Evolutionary conservation across 768 basidiomycete species (phyloP), one percentile per base, ranked within the genome.

Genomic region (Kwoniella europaea): DNA sequence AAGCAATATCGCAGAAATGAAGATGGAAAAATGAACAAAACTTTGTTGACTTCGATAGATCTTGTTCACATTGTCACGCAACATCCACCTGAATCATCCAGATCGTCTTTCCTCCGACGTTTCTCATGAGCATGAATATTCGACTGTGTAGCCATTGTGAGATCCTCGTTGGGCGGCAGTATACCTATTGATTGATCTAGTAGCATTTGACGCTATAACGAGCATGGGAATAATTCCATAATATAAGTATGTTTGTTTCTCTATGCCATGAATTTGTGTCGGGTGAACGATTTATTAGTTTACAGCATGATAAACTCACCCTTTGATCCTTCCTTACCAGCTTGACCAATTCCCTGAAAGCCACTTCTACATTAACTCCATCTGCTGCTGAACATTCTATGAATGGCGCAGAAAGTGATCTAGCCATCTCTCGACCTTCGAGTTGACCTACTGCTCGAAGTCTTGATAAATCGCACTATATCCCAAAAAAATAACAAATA

Each of bases 341-440:
- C 43, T 85, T 80, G 56, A 86, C 85, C 44, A 86, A 80, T 63
- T 84, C 78, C 53, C 75, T 71, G 74, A 86, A 86, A 18, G 85
- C 85, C 52, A 86, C 82, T 71, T 86, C 86, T 52, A 86, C 85
- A 72, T 86, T 86, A 58, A 86, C 78, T 12, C 86, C 80, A 59
- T 85, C 82, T 71, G 84, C 85, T 4, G 86, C 86, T 67, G 85
- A 86, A 9, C 85, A 85, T 73, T 86, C 86, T 63, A 86, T 85
- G 70, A 85, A 86, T 24, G 77, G 81, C 44, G 85, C 84, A 16
- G 75, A 73, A 27, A 86, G 78, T 24, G 78, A 76, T 41, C 74
- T 72, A 2, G 83, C 83, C 63, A 84, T 64, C 27, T 82, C 74
- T 41, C 81, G 55, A 13, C 82, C 82, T 77, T 83, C 82, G 2